phyloP scores from a whole-genome alignment of 306 rosid species.

The Rosa multiflora region DNA sequence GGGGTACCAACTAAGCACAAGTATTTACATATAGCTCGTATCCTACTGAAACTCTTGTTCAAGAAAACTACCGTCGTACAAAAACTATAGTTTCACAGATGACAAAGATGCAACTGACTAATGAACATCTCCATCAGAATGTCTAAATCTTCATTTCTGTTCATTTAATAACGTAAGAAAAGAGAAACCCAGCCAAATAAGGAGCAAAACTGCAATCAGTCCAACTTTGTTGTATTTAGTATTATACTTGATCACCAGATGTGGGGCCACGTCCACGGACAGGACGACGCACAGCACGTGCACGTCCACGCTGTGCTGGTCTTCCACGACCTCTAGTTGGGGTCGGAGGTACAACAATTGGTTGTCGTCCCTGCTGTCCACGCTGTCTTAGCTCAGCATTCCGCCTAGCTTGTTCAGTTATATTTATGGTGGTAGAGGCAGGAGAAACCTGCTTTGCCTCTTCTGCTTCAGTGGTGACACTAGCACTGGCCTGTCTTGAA shows the following conservation, averaged over 20 bases:
- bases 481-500: conserved; percentile 39
- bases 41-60: neutral
- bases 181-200: neutral
- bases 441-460: conserved; percentile 59
- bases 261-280: conserved; percentile 60
- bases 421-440: conserved; percentile 57
- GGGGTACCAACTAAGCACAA: neutral
- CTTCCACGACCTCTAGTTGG: conserved; percentile 63
- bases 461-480: conserved; percentile 38
- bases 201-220: no score
- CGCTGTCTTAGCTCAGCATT: conserved; percentile 68
- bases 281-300: conserved; percentile 38
- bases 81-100: neutral
- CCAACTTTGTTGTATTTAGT: neutral
- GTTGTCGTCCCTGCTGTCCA: conserved; percentile 22
- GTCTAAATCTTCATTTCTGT: neutral
- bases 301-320: conserved; percentile 52
- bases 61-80: neutral
- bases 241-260: conserved; percentile 43
- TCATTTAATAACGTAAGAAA: neutral
- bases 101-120: neutral
- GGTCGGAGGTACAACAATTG: neutral
- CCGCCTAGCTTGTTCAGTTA: conserved; percentile 63
- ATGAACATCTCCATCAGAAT: neutral
- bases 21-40: neutral